phyloP scores from a whole-genome alignment of 805 yeast genomes.

The Pichia californica region DNA sequence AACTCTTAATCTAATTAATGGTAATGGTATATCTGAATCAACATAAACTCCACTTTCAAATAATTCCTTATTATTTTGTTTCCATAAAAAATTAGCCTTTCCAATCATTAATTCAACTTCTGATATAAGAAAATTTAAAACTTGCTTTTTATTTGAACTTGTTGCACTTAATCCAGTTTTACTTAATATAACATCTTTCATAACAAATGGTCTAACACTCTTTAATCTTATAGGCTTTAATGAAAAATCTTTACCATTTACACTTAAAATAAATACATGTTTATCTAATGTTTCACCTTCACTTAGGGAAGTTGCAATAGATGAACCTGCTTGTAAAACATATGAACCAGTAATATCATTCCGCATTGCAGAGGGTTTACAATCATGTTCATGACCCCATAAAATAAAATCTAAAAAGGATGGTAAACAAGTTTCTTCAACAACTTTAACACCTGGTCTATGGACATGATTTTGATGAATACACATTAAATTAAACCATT shows the following conservation, averaged over 20 bases:
- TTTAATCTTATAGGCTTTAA: constrained; percentile 57
- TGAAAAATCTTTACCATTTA: constrained; percentile 50
- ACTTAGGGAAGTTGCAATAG: constrained; percentile 84
- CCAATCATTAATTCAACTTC: constrained; percentile 64
- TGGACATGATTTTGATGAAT: constrained; percentile 89
- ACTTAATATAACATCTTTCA: constrained; percentile 56
- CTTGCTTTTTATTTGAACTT: constrained; percentile 51
- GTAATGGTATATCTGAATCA: constrained; percentile 55
- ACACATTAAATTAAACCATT: constrained; percentile 80
- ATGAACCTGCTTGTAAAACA: constrained; percentile 88
- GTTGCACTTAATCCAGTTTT: constrained; percentile 55
- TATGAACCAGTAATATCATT: constrained; percentile 61
- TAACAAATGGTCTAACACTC: constrained; percentile 76
- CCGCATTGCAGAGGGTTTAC: constrained; percentile 61
- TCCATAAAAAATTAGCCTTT: constrained; percentile 49
- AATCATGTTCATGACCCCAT: constrained; percentile 99
- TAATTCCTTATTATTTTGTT: constrained; percentile 22
- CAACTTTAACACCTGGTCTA: constrained; percentile 70
- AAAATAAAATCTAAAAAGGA: constrained; percentile 72
- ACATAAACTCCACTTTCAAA: constrained; percentile 23
- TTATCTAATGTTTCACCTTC: constrained; percentile 79
- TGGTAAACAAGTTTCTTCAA: constrained; percentile 84
- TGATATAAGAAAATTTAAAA: constrained; percentile 50
- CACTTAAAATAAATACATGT: constrained; percentile 62
- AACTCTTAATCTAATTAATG: constrained; percentile 73